Conservation (phyloP, 345 rosid genomes). For the Gossypium anomalum region DNA sequence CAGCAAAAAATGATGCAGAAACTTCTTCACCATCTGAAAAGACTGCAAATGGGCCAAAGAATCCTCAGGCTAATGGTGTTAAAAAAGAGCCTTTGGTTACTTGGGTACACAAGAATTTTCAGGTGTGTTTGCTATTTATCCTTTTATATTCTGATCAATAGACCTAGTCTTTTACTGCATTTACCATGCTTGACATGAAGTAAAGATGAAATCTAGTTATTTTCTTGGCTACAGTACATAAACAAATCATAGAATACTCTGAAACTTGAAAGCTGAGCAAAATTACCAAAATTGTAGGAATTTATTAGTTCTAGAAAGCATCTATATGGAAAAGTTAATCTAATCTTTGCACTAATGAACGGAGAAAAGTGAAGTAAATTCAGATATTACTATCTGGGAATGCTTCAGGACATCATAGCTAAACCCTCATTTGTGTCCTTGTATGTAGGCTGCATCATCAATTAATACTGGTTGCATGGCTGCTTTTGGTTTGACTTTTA, state of each 20-base stretch:
- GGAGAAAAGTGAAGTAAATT: neutral
- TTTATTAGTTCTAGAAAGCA: neutral
- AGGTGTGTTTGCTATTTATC: constrained; percentile 40
- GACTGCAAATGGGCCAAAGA: constrained; percentile 65
- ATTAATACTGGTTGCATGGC: neutral
- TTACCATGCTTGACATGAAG: neutral
- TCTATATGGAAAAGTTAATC: neutral
- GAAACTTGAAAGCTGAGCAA: neutral
- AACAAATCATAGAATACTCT: neutral
- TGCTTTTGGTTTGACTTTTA: neutral
- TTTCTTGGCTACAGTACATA: neutral
- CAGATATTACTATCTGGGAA: neutral
- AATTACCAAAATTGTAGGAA: neutral
- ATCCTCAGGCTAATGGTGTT: constrained; percentile 64
- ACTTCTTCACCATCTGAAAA: constrained; percentile 71
- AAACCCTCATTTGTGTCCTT: neutral
- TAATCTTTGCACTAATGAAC: neutral
- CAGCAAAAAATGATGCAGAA: constrained; percentile 72
- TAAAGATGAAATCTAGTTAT: neutral
- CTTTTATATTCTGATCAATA: neutral
- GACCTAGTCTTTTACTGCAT: neutral
- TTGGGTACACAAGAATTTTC: constrained; percentile 98
- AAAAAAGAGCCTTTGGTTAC: constrained; percentile 87
- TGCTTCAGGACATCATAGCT: constrained; percentile 2
- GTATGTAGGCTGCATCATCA: neutral